Evolutionary conservation across 2,329 filamentous ascomycete genomes (phyloP), one percentile per base, ranked within the genome.

Genomic region (Diaporthe longicolla): DNA sequence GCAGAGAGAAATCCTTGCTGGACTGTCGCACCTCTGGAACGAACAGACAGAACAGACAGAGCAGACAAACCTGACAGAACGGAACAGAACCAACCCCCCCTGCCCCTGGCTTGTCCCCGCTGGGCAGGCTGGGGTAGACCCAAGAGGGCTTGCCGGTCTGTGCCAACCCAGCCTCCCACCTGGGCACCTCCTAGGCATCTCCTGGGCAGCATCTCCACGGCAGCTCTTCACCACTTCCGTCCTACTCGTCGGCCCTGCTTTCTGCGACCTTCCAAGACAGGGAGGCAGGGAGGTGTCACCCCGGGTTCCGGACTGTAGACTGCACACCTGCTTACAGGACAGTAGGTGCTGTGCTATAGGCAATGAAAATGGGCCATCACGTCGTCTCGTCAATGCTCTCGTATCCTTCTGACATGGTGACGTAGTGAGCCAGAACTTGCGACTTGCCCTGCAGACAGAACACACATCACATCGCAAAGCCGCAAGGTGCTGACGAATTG

Each of bases 111-210:
- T 61, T 24, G 37, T 7, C 24, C 40, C 40, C 5, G 29, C 63
- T 66, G 45, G 63, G 63, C 40, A 26, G 2, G 29, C 63, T 66
- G 45, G 63, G 63, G 45, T 37, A 32, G 52, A 66, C 45, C 63
- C 43, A 52, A 35, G 61, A 50, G 63, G 32, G 48, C 48, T 52
- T 48, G 48, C 24, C 40, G 24, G 59, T 68, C 63, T 68, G 63
- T 68, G 63, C 63, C 63, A 68, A 40, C 63, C 63, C 63, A 40
- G 63, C 29, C 63, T 68, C 63, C 61, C 63, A 68, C 63, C 63
- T 68, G 63, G 45, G 15, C 58, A 26, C 26, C 13, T 35, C 21
- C 48, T 13, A 26, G 48, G n/a, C n/a, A 24, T n/a, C 45, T 50
- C 19, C 29, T 35, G 43, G 43, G 40, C 40, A 19, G 29, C 61